These are phyloP conservation scores for Iodosphaeria phyllophila DNA, from an alignment of 2,329 filamentous ascomycete genomes.

Conservation along the genomic window DNA sequence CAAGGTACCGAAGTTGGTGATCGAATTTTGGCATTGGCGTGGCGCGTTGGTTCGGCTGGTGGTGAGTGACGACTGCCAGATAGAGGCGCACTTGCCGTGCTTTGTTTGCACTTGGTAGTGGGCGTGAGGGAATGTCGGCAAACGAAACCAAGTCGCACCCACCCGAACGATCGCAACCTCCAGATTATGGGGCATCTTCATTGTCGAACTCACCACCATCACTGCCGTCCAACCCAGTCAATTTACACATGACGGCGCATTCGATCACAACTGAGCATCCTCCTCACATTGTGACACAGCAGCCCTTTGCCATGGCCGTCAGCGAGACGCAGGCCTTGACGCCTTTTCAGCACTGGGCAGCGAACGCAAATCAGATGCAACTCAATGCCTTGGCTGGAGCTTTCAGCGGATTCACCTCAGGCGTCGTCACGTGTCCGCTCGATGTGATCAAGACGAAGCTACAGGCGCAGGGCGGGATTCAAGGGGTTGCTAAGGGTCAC, in stretches of 20 bases:
- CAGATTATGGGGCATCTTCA: conserved; percentile 18
- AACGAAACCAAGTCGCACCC: conserved; percentile 21
- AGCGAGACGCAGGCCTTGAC: conserved; percentile 16
- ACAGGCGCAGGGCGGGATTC: conserved; percentile 81
- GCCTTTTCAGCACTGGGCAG: conserved; percentile 34
- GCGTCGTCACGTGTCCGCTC: conserved; percentile 86
- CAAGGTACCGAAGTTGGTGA: no score
- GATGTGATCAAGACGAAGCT: conserved; percentile 99
- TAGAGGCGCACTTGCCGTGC: no score
- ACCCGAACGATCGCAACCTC: conserved; percentile 10
- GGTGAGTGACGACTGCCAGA: no score
- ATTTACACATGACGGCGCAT: no score
- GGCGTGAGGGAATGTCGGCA: conserved; percentile 27
- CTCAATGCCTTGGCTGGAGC: conserved; percentile 80
- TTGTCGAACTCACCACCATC: conserved; percentile 6
- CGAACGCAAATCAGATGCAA: conserved; percentile 36
- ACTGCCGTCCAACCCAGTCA: no score
- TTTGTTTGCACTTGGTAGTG: conserved; percentile 2
- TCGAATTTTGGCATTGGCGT: no score
- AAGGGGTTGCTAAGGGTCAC: conserved; percentile 26
- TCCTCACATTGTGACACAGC: no score
- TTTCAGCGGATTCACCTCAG: conserved; percentile 77
- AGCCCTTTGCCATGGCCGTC: conserved; percentile 11
- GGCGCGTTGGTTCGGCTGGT: no score
- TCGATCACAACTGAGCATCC: no score